Evolutionary conservation across 140 eudicot genomes (phyloP).

Genomic region (Erigeron philadelphicus): DNA sequence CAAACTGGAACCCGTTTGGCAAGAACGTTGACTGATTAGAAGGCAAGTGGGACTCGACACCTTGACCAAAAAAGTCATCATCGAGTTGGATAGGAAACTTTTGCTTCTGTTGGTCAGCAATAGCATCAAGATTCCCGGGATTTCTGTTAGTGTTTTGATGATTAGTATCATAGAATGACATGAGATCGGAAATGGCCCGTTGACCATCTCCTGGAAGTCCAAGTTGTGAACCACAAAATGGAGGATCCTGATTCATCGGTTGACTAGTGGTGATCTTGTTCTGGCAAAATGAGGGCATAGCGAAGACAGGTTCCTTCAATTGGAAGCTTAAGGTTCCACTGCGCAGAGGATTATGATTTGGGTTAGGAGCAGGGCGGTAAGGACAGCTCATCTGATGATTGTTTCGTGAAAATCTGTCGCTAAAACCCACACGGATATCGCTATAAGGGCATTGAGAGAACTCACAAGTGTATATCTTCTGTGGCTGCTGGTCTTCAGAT

Average conservation of each 20-base stretch:
- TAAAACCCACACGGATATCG: constrained; percentile 44
- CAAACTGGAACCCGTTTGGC: constrained; percentile 43
- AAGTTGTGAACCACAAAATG: constrained; percentile 31
- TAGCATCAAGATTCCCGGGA: constrained; percentile 32
- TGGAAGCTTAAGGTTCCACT: constrained; percentile 40
- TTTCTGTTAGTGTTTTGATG: constrained; percentile 38
- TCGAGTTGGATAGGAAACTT: constrained; percentile 42
- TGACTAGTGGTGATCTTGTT: constrained; percentile 35
- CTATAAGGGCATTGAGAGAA: constrained; percentile 48
- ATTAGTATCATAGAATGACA: constrained; percentile 56
- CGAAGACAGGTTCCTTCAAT: constrained; percentile 35
- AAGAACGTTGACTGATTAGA: constrained; percentile 34
- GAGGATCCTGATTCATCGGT: constrained; percentile 32
- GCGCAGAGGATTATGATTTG: constrained; percentile 33
- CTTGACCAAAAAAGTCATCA: constrained; percentile 43
- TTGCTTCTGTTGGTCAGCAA: constrained; percentile 36
- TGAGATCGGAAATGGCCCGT: constrained; percentile 45
- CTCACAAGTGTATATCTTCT: constrained; percentile 50
- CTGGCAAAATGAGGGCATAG: constrained; percentile 34
- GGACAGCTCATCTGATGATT: constrained; percentile 56
- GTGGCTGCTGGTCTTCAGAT: constrained; percentile 40
- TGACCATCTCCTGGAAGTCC: constrained; percentile 65
- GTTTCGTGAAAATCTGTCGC: constrained; percentile 48
- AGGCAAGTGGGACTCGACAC: constrained; percentile 30
- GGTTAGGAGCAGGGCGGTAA: constrained; percentile 33